Evolutionary conservation across 768 basidiomycete species (phyloP).

Genomic region (Leucocoprinus leucothites): DNA sequence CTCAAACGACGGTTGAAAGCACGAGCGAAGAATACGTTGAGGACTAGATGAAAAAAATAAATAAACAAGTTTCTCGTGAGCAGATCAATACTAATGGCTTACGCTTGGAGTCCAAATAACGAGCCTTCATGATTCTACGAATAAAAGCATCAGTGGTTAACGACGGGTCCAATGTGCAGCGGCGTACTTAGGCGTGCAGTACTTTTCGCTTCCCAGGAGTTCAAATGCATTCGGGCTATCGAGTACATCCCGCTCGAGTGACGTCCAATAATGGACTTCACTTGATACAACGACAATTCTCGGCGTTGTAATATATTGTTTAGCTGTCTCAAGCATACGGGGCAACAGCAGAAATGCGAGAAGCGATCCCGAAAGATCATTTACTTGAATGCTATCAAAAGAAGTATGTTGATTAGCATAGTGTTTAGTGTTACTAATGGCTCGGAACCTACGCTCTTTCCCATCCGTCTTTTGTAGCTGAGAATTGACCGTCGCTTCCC

Average conservation of each 20-base stretch:
- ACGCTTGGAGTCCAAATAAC: constrained; percentile 34
- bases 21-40: constrained; percentile 39
- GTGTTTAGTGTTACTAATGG: too few relatives aligned
- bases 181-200: constrained; percentile 18
- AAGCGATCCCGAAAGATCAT: constrained; percentile 36
- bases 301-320: constrained; percentile 22
- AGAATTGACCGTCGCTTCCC: constrained; percentile 19
- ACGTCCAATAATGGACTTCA: constrained; percentile 31
- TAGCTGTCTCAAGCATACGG: constrained; percentile 31
- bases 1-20: constrained; percentile 30
- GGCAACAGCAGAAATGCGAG: constrained; percentile 39
- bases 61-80: not conserved
- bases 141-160: too few relatives aligned
- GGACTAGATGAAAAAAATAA: constrained; percentile 25
- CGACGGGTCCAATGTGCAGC: too few relatives aligned
- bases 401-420: not conserved
- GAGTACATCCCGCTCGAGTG: constrained; percentile 19
- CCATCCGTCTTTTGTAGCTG: constrained; percentile 38
- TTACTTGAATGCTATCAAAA: constrained; percentile 40
- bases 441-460: constrained; percentile 33
- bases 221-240: constrained; percentile 23
- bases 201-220: constrained; percentile 26
- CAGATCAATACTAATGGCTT: constrained; percentile 8
- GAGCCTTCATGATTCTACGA: constrained; percentile 5
- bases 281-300: constrained; percentile 38